Conservation (phyloP, 2,329 filamentous ascomycete species). For the Catunica adiposa region DNA sequence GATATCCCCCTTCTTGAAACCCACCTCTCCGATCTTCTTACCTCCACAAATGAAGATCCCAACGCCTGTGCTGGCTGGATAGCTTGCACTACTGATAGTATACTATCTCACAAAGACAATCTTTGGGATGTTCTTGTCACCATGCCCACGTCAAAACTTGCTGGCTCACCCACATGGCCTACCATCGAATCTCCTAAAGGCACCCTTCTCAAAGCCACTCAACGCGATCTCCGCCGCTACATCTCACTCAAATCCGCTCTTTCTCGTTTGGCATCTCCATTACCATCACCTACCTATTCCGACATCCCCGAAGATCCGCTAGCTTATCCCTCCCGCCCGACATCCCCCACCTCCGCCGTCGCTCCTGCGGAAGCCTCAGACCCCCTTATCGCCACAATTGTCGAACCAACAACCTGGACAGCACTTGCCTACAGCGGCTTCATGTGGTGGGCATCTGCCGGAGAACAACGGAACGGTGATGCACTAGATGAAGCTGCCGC, state of each 20-base stretch:
- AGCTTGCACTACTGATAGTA: constrained; percentile 89
- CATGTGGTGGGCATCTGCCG: constrained; percentile 81
- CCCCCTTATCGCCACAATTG: constrained; percentile 36
- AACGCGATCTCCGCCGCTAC: constrained; percentile 75
- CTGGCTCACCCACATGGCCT: constrained; percentile 47
- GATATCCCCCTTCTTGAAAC: constrained; percentile 64
- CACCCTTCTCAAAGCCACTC: constrained; percentile 61
- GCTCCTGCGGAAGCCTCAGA: constrained; percentile 20
- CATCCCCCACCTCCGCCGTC: not conserved
- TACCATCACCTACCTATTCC: not conserved
- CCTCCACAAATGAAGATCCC: constrained; percentile 20
- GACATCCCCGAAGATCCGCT: not conserved
- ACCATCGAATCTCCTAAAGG: constrained; percentile 51
- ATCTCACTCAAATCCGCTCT: constrained; percentile 50
- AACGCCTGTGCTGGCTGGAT: constrained; percentile 50
- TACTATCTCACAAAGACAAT: constrained; percentile 68
- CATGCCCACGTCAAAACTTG: constrained; percentile 34
- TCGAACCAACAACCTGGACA: constrained; percentile 51
- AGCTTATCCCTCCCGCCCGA: constrained; percentile 10
- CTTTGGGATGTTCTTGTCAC: constrained; percentile 84
- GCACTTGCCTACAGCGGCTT: constrained; percentile 66
- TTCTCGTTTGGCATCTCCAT: constrained; percentile 24
- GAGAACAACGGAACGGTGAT: constrained; percentile 48
- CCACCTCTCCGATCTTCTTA: constrained; percentile 30
- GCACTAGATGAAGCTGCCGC: constrained; percentile 40